Base-by-base conservation (phyloP, 1,284 basidiomycete genomes). In the Irpex sp. region DNA sequence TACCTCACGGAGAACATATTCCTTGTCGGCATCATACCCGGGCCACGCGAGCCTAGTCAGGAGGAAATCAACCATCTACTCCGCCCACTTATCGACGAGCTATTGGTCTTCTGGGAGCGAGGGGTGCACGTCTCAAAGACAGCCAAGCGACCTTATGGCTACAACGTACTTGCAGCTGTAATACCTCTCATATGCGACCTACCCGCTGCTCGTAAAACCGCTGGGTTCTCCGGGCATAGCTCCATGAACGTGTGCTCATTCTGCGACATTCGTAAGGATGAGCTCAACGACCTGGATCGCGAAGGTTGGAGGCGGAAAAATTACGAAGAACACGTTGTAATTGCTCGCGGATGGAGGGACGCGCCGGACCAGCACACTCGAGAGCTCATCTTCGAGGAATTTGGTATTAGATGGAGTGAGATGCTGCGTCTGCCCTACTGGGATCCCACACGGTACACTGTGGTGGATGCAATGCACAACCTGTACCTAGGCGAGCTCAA, bases 11-110 rank as follows among this genome's bases (percentile, higher is more conserved):
- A 72, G 62, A 76, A 77, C 62, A 64, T 76, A 13, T 74, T 66
- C 64, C 64, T 75, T 31, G 68, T 68, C 13, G 73, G 73, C 2
- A 68, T 77, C 47, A 72, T 79, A 13, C 79, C 79, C 11, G 77
- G 76, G 7, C 77, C 75, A 2, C 64, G 69, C 7, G 74, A 78
- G 61, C 78, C 79, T 1, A 66, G 66, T 26, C 58, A 71, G 0
- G 70, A 71, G 1, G 65, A 72, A 44, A 68, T 79, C 6, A 80
- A 81, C 61, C 68, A 76, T 54, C 74, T 73, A 58, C 58, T 81
- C 0, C 59, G 61, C 1, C 78, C 75, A 0, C 56, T 82, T 8
- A 69, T 81, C 2, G 69, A 76, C 57, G 69, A 71, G 11, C 62
- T 81, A 36, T 52, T 72, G 0, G 40, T 59, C 9, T 64, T 70